phyloP scores from a whole-genome alignment of 352 stramenopile genomes.

The Phytophthora megakarya region DNA sequence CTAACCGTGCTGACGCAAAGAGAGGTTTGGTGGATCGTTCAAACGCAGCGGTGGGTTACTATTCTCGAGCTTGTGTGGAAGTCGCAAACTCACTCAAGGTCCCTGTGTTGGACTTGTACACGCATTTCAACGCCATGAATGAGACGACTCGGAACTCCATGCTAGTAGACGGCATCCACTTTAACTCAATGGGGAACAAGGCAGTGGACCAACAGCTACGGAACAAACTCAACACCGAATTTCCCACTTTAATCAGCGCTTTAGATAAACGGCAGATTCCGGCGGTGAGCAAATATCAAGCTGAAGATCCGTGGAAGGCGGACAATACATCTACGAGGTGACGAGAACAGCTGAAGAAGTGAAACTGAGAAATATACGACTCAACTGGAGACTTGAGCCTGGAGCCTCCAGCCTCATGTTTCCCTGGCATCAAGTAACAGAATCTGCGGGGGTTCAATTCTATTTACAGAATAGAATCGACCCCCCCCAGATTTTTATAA shows the following conservation, averaged over 20 bases:
- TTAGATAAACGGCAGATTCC: conserved; percentile 29
- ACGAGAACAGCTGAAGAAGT: no score
- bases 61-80: conserved; percentile 44
- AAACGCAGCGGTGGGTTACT: conserved; percentile 33
- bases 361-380: no score
- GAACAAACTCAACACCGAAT: conserved; percentile 24
- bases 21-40: conserved; percentile 35
- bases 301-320: conserved; percentile 3
- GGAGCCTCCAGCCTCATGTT: no score
- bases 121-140: conserved; percentile 44
- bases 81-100: conserved; percentile 22
- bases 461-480: no score
- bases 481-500: no score
- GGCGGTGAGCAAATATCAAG: not conserved
- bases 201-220: conserved; percentile 40
- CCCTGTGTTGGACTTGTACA: conserved; percentile 39
- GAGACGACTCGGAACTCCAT: conserved; percentile 18
- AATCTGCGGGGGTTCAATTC: no score
- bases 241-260: conserved; percentile 6
- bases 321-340: no score
- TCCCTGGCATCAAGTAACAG: no score
- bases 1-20: conserved; percentile 1
- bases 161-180: conserved; percentile 52
- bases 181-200: conserved; percentile 43
- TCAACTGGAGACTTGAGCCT: no score